A percentile compares a stretch with the other conserved stretches of the same genome.
These are phyloP conservation scores for Piper longum DNA, from an alignment of 164 flowering plant species.

Conservation along the genomic window DNA sequence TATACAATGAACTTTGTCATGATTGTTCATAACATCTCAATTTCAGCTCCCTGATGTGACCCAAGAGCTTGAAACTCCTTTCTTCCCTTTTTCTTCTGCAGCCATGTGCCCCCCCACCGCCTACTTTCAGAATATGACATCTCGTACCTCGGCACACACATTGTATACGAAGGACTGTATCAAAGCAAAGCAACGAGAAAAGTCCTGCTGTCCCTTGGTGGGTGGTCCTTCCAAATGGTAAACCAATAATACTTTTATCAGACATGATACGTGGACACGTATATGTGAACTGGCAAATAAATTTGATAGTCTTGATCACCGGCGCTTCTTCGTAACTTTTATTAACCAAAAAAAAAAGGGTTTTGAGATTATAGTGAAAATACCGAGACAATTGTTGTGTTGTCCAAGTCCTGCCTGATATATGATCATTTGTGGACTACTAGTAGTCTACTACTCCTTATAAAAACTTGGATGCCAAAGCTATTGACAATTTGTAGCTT, in stretches of 20 bases:
- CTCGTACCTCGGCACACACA: neutral
- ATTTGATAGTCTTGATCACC: too few species aligned
- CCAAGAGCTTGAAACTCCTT: neutral
- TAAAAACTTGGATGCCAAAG: too few species aligned
- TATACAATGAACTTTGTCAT: neutral
- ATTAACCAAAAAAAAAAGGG: too few species aligned
- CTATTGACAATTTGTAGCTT: neutral
- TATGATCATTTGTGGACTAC: too few species aligned
- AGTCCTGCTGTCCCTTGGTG: neutral
- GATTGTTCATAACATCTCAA: neutral
- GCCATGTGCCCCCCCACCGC: neutral
- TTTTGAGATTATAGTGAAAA: neutral
- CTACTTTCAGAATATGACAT: neutral
- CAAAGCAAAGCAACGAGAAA: neutral
- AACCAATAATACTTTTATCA: too few species aligned
- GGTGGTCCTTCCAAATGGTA: neutral
- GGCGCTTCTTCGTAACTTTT: too few species aligned
- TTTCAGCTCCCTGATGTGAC: neutral
- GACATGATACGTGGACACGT: too few species aligned
- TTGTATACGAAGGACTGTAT: neutral
- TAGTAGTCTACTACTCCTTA: too few species aligned
- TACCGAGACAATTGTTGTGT: neutral
- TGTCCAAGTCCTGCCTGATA: neutral
- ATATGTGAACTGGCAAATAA: too few species aligned
- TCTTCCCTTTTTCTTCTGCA: neutral